Evolutionary conservation across 2,329 filamentous ascomycete species (phyloP).

Genomic region (Emergomyces orientalis): DNA sequence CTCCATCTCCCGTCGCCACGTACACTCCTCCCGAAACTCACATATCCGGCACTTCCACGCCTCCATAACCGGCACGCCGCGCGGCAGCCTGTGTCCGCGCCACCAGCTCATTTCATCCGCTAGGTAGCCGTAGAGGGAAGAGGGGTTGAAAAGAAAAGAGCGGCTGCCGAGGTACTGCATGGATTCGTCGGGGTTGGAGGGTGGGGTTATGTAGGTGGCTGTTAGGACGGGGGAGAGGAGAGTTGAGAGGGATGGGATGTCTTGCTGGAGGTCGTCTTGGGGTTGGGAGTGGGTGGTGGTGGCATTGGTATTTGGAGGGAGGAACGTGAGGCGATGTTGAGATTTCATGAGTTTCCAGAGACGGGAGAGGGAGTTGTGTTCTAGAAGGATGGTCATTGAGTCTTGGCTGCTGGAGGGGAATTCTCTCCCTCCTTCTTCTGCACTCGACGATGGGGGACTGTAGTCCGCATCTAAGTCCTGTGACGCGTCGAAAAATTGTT

Average conservation of each 20-base stretch:
- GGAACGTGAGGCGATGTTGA: slow-evolving; percentile 47
- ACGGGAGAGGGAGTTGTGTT: slow-evolving; percentile 49
- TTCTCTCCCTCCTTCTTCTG: slow-evolving; percentile 17
- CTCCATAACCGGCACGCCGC: slow-evolving; percentile 72
- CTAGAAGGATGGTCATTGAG: slow-evolving; percentile 43
- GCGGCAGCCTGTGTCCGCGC: slow-evolving; percentile 62
- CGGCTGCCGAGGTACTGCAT: slow-evolving; percentile 43
- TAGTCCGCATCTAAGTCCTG: slow-evolving; percentile 23
- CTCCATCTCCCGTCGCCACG: slow-evolving; percentile 65
- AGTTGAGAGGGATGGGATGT: slow-evolving; percentile 11
- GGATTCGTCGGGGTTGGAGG: slow-evolving; percentile 17
- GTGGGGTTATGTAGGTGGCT: slow-evolving; percentile 35
- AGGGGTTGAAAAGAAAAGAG: slow-evolving; percentile 57
- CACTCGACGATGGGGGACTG: slow-evolving; percentile 12
- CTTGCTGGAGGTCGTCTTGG: slow-evolving; percentile 28
- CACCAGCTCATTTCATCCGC: slow-evolving; percentile 72
- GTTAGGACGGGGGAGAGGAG: slow-evolving; percentile 38
- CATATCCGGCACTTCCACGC: slow-evolving; percentile 81
- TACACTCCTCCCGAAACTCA: slow-evolving; percentile 70
- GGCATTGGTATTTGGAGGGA: slow-evolving; percentile 19
- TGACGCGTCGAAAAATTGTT: slow-evolving; percentile 51
- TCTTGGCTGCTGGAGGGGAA: slow-evolving; percentile 29
- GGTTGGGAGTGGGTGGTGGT: slow-evolving; percentile 23
- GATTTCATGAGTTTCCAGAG: slow-evolving; percentile 57
- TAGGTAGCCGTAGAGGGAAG: slow-evolving; percentile 57